phyloP scores from a whole-genome alignment of 1,139 yeast species.

The Suhomyces wounanorum region DNA sequence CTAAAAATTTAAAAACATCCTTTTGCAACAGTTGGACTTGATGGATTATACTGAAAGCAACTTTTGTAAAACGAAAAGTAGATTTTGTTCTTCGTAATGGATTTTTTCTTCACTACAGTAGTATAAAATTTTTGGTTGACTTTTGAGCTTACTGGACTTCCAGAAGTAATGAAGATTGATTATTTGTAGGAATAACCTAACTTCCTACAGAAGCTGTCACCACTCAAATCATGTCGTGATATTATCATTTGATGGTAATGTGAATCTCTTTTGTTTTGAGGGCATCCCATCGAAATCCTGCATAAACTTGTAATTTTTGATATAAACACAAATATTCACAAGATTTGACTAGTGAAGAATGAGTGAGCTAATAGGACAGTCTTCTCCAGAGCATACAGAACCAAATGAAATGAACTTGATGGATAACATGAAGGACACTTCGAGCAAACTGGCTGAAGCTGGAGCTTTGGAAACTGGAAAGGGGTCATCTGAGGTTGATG shows the following conservation, averaged over 20 bases:
- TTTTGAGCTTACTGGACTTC: no score
- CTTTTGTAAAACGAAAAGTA: no score
- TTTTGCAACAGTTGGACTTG: no score
- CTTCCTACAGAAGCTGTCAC: neutral
- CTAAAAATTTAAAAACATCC: no score
- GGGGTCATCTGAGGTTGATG: neutral
- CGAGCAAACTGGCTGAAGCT: neutral
- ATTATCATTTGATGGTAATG: neutral
- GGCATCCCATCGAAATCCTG: conserved; percentile 7
- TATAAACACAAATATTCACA: neutral
- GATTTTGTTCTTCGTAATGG: no score
- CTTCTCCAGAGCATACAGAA: neutral
- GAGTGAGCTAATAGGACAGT: conserved; percentile 3
- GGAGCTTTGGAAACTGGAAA: neutral
- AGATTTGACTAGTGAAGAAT: neutral
- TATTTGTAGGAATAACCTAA: no score
- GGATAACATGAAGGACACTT: neutral
- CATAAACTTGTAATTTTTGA: conserved; percentile 2
- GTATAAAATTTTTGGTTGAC: no score
- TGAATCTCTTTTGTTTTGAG: neutral
- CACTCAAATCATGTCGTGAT: neutral
- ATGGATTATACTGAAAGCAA: no score
- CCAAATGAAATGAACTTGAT: neutral
- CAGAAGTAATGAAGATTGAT: no score
- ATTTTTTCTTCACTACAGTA: no score